A percentile compares a stretch with the other conserved stretches of the same genome.
These are phyloP conservation scores for Magnaporthiopsis rhizophila DNA, from an alignment of 2,329 filamentous ascomycete genomes.

Conservation along the genomic window DNA sequence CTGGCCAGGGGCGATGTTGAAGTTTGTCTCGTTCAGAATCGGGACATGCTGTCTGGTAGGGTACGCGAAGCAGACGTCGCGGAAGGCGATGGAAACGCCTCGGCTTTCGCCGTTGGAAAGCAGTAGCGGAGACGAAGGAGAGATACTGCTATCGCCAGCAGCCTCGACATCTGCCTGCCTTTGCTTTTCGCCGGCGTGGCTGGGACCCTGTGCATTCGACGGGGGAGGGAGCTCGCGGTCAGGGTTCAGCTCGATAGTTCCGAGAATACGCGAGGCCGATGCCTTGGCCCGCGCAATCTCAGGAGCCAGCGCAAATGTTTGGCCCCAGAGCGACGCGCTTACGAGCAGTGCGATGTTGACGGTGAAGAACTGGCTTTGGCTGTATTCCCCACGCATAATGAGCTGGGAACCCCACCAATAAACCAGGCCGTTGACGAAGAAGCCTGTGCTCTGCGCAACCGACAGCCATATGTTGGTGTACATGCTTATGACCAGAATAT, in stretches of 20 bases:
- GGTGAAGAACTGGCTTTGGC: slow-evolving; percentile 64
- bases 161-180: slow-evolving; percentile 31
- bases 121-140: background rate
- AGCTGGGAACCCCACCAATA: slow-evolving; percentile 75
- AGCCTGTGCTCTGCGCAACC: slow-evolving; percentile 51
- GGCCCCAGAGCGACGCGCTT: slow-evolving; percentile 64
- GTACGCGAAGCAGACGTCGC: slow-evolving; percentile 51
- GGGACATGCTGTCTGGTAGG: slow-evolving; percentile 46
- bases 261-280: slow-evolving; percentile 47
- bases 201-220: background rate
- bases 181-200: slow-evolving; percentile 11
- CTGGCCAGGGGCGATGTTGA: slow-evolving; percentile 28
- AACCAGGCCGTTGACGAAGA: slow-evolving; percentile 64
- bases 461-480: slow-evolving; percentile 53
- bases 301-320: slow-evolving; percentile 67
- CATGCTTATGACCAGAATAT: slow-evolving; percentile 39
- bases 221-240: background rate
- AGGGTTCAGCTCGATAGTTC: slow-evolving; percentile 4
- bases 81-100: slow-evolving; percentile 44
- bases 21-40: slow-evolving; percentile 33
- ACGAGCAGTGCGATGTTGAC: slow-evolving; percentile 65
- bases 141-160: slow-evolving; percentile 13
- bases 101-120: slow-evolving; percentile 15
- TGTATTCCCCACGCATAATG: slow-evolving; percentile 57
- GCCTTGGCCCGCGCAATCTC: slow-evolving; percentile 62